These are phyloP conservation scores for Penicillium salamii DNA, from an alignment of 495 filamentous ascomycete species.

Conservation along the genomic window DNA sequence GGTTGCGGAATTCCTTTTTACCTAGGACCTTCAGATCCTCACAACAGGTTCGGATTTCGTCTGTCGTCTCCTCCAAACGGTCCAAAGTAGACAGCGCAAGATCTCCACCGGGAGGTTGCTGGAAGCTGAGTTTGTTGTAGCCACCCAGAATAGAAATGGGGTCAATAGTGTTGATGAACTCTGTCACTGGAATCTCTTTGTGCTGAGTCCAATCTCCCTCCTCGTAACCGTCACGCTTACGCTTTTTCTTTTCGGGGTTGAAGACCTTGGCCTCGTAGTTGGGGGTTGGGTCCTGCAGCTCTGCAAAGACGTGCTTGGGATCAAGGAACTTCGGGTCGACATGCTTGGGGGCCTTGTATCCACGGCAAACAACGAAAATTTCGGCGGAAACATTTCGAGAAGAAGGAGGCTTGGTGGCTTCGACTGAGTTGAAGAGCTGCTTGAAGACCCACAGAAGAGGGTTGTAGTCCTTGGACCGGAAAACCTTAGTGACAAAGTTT, in stretches of 20 bases:
- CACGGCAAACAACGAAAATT: constrained; percentile 95
- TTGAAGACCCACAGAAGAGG: constrained; percentile 96
- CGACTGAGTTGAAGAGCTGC: constrained; percentile 89
- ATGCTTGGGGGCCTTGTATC: constrained; percentile 88
- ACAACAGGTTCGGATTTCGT: constrained; percentile 83
- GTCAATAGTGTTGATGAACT: constrained; percentile 93
- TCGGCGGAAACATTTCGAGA: constrained; percentile 94
- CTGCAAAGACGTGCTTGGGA: constrained; percentile 87
- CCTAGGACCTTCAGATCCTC: constrained; percentile 87
- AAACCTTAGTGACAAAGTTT: constrained; percentile 96
- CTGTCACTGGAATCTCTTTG: constrained; percentile 80
- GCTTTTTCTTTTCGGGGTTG: constrained; percentile 94
- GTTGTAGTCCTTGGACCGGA: constrained; percentile 97
- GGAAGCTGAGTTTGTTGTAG: constrained; percentile 79
- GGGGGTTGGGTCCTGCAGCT: constrained; percentile 81
- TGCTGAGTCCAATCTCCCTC: constrained; percentile 92
- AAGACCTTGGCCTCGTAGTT: constrained; percentile 98
- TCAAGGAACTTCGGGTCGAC: constrained; percentile 94
- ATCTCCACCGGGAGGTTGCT: constrained; percentile 73
- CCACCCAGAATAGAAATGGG: constrained; percentile 93
- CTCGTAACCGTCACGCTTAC: constrained; percentile 95
- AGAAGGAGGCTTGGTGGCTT: constrained; percentile 95
- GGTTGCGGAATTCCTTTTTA: constrained; percentile 86
- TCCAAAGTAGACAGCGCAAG: constrained; percentile 82
- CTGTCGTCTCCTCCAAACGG: constrained; percentile 87